phyloP scores from a whole-genome alignment of 164 flowering plant species.

The Amborella trichopoda region DNA sequence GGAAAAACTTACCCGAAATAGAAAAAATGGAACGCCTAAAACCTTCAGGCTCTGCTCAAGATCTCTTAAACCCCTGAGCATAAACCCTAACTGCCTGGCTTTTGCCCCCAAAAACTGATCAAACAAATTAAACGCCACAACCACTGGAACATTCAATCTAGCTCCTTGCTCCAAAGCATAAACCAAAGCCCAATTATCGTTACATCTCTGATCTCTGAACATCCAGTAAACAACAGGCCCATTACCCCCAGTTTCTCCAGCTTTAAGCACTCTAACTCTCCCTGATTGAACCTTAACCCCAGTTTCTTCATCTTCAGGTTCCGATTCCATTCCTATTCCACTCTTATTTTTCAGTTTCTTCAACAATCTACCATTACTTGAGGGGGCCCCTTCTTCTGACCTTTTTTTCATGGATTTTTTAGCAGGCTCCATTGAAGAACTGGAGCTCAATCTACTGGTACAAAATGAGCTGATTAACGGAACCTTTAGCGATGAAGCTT shows the following conservation, averaged over 20 bases:
- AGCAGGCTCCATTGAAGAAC: too few relatives aligned
- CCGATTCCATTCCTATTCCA: too few relatives aligned
- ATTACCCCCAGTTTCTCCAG: constrained; percentile 16
- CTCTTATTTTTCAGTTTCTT: too few relatives aligned
- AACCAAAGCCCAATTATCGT: constrained; percentile 91
- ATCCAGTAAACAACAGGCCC: constrained; percentile 98
- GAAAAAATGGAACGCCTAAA: constrained; percentile 57
- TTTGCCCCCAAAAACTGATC: constrained; percentile 77
- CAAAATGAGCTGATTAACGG: too few relatives aligned
- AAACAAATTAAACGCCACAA: constrained; percentile 76
- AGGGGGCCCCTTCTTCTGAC: too few relatives aligned
- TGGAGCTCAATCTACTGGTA: too few relatives aligned
- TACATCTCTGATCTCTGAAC: constrained; percentile 90
- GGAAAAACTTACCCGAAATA: constrained; percentile 53
- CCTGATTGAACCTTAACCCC: constrained; percentile 33
- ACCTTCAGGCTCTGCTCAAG: constrained; percentile 31
- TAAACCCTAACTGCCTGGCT: constrained; percentile 82
- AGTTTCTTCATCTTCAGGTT: background rate
- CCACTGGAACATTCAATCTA: constrained; percentile 54
- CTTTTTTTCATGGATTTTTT: too few relatives aligned
- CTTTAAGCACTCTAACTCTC: constrained; percentile 54
- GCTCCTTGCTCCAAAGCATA: constrained; percentile 84
- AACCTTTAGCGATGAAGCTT: too few relatives aligned
- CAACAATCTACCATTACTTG: too few relatives aligned
- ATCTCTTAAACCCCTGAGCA: constrained; percentile 67